Evolutionary conservation across 129 eudicot species (phyloP).

Genomic region (Rutidosis leptorrhynchoides): DNA sequence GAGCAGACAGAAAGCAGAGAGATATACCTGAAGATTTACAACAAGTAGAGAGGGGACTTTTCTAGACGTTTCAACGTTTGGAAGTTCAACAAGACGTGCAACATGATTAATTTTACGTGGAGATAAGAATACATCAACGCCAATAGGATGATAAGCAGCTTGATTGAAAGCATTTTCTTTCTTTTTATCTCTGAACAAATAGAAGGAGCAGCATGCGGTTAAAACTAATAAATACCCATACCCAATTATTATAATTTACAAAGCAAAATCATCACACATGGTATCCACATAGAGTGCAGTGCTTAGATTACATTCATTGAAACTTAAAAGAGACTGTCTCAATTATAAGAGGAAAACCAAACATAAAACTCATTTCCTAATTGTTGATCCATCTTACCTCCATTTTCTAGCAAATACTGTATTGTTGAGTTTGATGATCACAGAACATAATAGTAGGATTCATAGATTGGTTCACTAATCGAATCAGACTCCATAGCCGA

Average conservation of each 20-base stretch:
- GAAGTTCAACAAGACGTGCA: slow-evolving; percentile 87
- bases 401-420: neutral
- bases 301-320: neutral
- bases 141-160: slow-evolving; percentile 85
- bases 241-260: neutral
- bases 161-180: slow-evolving; percentile 63
- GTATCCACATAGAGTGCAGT: neutral
- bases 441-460: neutral
- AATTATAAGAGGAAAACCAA: neutral
- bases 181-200: slow-evolving; percentile 81
- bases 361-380: neutral
- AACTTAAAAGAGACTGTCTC: neutral
- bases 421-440: neutral
- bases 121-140: slow-evolving; percentile 79
- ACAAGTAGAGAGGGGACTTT: slow-evolving; percentile 75
- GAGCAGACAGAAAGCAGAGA: slow-evolving; percentile 1
- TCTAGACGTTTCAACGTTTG: slow-evolving; percentile 50
- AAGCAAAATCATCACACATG: neutral
- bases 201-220: slow-evolving; percentile 1
- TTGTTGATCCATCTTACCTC: neutral
- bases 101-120: slow-evolving; percentile 78
- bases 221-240: neutral
- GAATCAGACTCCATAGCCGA: slow-evolving; percentile 2
- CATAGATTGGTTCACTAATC: neutral
- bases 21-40: slow-evolving; percentile 86